These are phyloP conservation scores for Cyathus striatus DNA, from an alignment of 768 basidiomycete genomes.

Conservation along the genomic window DNA sequence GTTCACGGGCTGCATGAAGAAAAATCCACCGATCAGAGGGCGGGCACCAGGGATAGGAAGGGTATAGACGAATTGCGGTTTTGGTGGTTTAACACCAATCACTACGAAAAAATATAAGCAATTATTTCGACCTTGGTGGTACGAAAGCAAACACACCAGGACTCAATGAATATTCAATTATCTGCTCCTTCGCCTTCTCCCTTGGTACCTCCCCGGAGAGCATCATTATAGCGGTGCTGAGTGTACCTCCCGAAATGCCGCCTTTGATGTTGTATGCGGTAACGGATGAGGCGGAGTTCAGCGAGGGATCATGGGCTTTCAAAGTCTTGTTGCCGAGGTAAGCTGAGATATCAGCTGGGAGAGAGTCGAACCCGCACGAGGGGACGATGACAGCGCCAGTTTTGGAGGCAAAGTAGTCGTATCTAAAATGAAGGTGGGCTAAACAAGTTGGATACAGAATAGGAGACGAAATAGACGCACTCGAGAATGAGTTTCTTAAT, in stretches of 20 bases:
- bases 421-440: conserved; percentile 32
- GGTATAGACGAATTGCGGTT: conserved; percentile 26
- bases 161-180: conserved; percentile 30
- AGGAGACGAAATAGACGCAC: conserved; percentile 29
- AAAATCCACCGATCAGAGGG: conserved; percentile 27
- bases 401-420: conserved; percentile 66
- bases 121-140: conserved; percentile 1
- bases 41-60: conserved; percentile 30
- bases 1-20: conserved; percentile 37
- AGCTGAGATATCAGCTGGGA: conserved; percentile 68
- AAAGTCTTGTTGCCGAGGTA: conserved; percentile 69
- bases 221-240: conserved; percentile 38
- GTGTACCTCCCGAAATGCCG: conserved; percentile 62
- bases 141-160: conserved; percentile 26
- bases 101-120: conserved; percentile 5
- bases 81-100: conserved; percentile 14
- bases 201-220: conserved; percentile 31
- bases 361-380: conserved; percentile 71
- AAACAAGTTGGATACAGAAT: conserved; percentile 2
- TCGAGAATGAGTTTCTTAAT: conserved; percentile 53
- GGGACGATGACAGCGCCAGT: conserved; percentile 76
- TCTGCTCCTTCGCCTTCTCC: conserved; percentile 25
- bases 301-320: conserved; percentile 26
- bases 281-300: conserved; percentile 42
- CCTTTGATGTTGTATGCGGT: conserved; percentile 44